Conservation (phyloP, 169 alveolate species). For the Plasmodium inui region DNA sequence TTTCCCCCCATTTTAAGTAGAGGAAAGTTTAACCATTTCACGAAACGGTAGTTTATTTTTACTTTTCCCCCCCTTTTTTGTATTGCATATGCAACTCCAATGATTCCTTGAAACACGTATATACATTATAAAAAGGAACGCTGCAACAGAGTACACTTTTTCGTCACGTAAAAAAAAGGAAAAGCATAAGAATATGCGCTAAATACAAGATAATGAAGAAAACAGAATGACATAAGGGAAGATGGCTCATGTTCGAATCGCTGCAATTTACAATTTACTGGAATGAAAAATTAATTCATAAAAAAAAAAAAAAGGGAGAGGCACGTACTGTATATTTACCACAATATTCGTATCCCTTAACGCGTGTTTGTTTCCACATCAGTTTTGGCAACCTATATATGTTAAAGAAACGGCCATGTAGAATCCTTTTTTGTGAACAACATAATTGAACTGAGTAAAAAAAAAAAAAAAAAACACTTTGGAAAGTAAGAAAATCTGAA, state of each 20-base stretch:
- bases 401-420: neutral
- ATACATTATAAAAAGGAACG: neutral
- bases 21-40: neutral
- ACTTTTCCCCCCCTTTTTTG: neutral
- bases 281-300: slow-evolving; percentile 8
- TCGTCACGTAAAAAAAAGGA: neutral
- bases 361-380: neutral
- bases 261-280: neutral
- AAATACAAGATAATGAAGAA: slow-evolving; percentile 2
- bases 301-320: neutral
- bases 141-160: slow-evolving; percentile 1
- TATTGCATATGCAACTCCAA: neutral
- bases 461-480: neutral
- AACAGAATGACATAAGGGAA: slow-evolving; percentile 8
- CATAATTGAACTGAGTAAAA: neutral
- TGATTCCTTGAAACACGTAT: neutral
- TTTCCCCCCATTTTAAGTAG: neutral
- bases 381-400: neutral
- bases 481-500: neutral
- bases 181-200: slow-evolving; percentile 1
- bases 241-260: slow-evolving; percentile 39
- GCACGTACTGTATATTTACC: neutral
- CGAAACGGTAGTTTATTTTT: neutral
- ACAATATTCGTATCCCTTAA: neutral
- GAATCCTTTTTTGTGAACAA: neutral